phyloP scores from a whole-genome alignment of 805 yeast genomes.

The Nakazawaea ishiwadae region DNA sequence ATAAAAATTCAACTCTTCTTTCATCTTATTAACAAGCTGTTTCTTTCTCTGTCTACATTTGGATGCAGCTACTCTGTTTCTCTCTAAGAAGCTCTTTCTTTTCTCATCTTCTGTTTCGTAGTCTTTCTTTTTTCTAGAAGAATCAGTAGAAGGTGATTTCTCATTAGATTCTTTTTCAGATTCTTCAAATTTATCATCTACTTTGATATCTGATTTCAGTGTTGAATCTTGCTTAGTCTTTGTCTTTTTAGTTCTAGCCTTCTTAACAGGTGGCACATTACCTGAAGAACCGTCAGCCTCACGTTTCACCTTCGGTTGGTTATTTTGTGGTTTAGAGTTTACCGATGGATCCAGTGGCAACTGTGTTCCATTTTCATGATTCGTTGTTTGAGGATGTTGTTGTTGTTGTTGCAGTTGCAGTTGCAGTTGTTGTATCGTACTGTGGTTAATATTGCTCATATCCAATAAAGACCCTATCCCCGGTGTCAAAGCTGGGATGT shows the following conservation, averaged over 20 bases:
- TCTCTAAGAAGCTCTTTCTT: constrained; percentile 76
- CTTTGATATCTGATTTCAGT: too few relatives aligned
- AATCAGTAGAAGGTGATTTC: constrained; percentile 42
- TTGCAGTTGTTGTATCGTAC: constrained; percentile 17
- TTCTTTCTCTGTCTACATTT: constrained; percentile 95
- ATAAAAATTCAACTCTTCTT: constrained; percentile 68
- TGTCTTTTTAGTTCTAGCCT: constrained; percentile 9
- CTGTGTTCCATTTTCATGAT: constrained; percentile 1
- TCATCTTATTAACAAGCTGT: constrained; percentile 79
- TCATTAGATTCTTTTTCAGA: constrained; percentile 24
- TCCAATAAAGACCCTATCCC: constrained; percentile 30
- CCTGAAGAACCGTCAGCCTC: neutral
- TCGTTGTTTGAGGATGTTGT: constrained; percentile 6
- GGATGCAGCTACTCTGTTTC: constrained; percentile 95
- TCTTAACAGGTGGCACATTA: constrained; percentile 1
- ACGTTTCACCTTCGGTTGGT: neutral
- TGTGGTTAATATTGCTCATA: neutral
- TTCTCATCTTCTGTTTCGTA: constrained; percentile 65
- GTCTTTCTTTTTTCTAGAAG: constrained; percentile 71
- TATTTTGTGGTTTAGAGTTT: constrained; percentile 3
- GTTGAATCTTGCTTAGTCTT: constrained; percentile 19
- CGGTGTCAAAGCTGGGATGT: constrained; percentile 41
- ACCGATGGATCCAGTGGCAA: neutral
- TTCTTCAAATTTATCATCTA: too few relatives aligned
- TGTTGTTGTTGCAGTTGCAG: constrained; percentile 13